A percentile compares a stretch with the other conserved stretches of the same genome.
phyloP scores from a whole-genome alignment of 257 asterid genomes.

The Solanum medicagineum region DNA sequence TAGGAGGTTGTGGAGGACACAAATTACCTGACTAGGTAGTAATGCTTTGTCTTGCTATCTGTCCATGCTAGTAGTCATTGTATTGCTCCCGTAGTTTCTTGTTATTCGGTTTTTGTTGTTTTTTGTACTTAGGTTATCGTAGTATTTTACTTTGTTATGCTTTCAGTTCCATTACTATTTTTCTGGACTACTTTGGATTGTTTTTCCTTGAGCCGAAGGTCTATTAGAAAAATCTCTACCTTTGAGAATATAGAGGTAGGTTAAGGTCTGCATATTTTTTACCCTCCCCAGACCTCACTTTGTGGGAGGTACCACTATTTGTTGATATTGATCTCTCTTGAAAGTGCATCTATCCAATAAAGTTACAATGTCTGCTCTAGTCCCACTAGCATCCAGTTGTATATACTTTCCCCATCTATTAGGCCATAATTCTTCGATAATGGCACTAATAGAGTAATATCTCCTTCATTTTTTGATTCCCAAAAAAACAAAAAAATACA shows the following conservation, averaged over 20 bases:
- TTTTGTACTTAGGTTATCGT: not conserved
- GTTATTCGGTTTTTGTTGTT: not conserved
- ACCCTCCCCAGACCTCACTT: not conserved
- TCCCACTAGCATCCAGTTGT: not conserved
- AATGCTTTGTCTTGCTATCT: not conserved
- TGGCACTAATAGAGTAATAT: not conserved
- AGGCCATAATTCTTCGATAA: not conserved
- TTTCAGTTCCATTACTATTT: not conserved
- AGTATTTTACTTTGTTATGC: not conserved
- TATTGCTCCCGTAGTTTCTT: not conserved
- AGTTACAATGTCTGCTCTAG: not conserved
- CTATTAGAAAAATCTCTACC: not conserved
- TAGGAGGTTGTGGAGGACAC: not conserved
- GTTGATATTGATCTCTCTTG: not conserved
- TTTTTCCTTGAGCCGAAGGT: not conserved
- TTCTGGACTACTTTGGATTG: not conserved
- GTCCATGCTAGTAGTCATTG: not conserved
- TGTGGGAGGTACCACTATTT: not conserved
- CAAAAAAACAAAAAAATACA: not conserved
- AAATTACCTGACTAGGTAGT: not conserved
- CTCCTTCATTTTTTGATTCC: not conserved
- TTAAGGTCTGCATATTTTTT: not conserved
- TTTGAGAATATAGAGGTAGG: not conserved
- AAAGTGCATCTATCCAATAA: not conserved
- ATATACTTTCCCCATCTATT: not conserved